Conservation (phyloP, 306 rosid genomes). For the Trifolium pratense region DNA sequence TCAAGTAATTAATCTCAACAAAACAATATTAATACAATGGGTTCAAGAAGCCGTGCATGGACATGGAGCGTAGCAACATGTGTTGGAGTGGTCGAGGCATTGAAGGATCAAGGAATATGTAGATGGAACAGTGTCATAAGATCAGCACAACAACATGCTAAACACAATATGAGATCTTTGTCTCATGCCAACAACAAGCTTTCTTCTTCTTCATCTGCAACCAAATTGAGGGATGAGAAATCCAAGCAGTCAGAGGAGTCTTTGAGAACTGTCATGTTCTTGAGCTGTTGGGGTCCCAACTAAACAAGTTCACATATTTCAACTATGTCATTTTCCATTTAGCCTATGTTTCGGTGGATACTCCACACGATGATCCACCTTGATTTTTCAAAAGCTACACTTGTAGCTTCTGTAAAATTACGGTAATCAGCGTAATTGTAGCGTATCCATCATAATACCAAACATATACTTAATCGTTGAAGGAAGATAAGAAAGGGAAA, state of each 20-base stretch:
- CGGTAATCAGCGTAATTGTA: too few species aligned
- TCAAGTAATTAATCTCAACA: too few species aligned
- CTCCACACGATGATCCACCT: too few species aligned
- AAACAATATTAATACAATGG: too few species aligned
- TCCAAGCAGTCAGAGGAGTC: constrained; percentile 68
- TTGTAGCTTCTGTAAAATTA: too few species aligned
- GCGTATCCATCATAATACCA: too few species aligned
- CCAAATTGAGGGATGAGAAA: constrained; percentile 48
- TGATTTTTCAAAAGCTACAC: too few species aligned
- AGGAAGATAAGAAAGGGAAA: background rate
- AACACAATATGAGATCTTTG: constrained; percentile 38
- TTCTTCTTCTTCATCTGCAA: constrained; percentile 50
- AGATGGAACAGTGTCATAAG: constrained; percentile 54
- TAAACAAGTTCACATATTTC: background rate
- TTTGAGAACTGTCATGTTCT: constrained; percentile 65
- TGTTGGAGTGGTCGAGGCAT: background rate
- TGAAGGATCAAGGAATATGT: constrained; percentile 57
- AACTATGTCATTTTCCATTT: too few species aligned
- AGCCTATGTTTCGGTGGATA: too few species aligned
- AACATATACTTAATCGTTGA: background rate
- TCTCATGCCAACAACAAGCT: constrained; percentile 46
- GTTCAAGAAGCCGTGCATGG: constrained; percentile 45
- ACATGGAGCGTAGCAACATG: constrained; percentile 12
- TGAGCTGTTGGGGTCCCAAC: constrained; percentile 61
- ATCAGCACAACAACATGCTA: constrained; percentile 52